These are phyloP conservation scores for Fonsecaea multimorphosa DNA, from an alignment of 2,329 filamentous ascomycete genomes.

Conservation along the genomic window DNA sequence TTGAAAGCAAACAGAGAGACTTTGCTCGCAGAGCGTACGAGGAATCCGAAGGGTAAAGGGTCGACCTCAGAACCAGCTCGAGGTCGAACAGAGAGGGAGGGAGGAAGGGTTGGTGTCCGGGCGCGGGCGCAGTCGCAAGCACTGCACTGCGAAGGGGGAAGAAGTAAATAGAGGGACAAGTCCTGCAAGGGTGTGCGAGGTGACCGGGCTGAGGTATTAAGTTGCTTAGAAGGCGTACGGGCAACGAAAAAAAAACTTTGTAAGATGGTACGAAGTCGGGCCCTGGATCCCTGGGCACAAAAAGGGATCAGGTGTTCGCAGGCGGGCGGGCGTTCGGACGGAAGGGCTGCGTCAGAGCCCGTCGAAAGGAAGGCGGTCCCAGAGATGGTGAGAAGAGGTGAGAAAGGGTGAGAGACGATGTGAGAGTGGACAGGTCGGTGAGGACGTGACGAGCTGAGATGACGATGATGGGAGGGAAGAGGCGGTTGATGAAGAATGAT, in stretches of 20 bases:
- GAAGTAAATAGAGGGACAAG: slow-evolving; percentile 27
- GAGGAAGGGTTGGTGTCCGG: background rate
- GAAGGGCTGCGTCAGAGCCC: slow-evolving; percentile 20
- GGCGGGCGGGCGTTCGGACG: slow-evolving; percentile 19
- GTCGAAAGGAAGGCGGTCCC: slow-evolving; percentile 23
- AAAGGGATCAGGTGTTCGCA: slow-evolving; percentile 35
- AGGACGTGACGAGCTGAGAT: slow-evolving; percentile 41
- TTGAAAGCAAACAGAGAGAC: slow-evolving; percentile 18
- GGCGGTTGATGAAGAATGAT: slow-evolving; percentile 40
- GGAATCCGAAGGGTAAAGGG: slow-evolving; percentile 25
- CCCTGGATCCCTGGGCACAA: slow-evolving; percentile 17
- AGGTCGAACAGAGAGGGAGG: slow-evolving; percentile 16
- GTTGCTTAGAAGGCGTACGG: slow-evolving; percentile 27
- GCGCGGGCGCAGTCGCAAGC: slow-evolving; percentile 30
- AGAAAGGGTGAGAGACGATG: slow-evolving; percentile 35
- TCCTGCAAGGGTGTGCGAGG: slow-evolving; percentile 34
- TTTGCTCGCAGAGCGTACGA: slow-evolving; percentile 34
- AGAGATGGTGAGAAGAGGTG: slow-evolving; percentile 22
- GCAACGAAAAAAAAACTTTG: slow-evolving; percentile 24
- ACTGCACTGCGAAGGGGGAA: slow-evolving; percentile 24
- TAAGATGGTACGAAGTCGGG: slow-evolving; percentile 27
- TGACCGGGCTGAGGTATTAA: slow-evolving; percentile 32
- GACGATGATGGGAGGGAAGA: slow-evolving; percentile 38
- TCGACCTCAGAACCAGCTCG: slow-evolving; percentile 28
- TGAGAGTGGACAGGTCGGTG: slow-evolving; percentile 42